Conservation (phyloP, 441 rosid genomes). For the Populus tomentosa region DNA sequence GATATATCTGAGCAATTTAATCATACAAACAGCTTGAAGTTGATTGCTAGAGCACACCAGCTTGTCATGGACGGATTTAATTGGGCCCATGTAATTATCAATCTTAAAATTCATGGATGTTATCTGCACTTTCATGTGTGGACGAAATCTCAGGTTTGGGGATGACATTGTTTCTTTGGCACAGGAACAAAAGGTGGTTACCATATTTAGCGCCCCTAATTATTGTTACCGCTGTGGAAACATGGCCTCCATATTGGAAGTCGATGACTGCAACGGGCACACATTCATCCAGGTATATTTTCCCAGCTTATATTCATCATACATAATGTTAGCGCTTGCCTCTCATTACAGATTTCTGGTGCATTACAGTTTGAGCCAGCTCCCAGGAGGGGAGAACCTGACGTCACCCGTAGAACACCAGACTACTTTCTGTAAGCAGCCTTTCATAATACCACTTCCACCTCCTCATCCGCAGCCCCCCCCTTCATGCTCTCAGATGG, state of each 20-base stretch:
- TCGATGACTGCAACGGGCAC: no score
- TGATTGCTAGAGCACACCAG: slow-evolving; percentile 93
- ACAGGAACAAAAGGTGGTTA: slow-evolving; percentile 34
- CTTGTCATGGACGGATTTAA: slow-evolving; percentile 96
- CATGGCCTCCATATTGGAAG: no score
- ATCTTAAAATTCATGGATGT: neutral
- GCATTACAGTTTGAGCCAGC: slow-evolving; percentile 87
- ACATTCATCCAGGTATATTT: neutral
- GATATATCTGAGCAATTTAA: slow-evolving; percentile 60
- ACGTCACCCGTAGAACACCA: slow-evolving; percentile 87
- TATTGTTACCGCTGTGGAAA: no score
- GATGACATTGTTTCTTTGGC: neutral
- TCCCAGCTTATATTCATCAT: neutral
- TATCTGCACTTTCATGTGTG: neutral
- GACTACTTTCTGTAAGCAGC: slow-evolving; percentile 73
- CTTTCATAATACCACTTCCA: neutral
- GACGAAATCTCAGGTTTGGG: neutral
- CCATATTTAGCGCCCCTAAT: no score
- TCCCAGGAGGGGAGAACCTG: slow-evolving; percentile 94
- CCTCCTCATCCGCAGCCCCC: neutral
- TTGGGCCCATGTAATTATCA: slow-evolving; percentile 77
- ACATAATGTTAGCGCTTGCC: neutral
- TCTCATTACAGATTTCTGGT: slow-evolving; percentile 5
- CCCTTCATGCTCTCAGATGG: neutral
- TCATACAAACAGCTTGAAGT: slow-evolving; percentile 76